These are phyloP conservation scores for Penicillium capsulatum DNA, from an alignment of 2,329 filamentous ascomycete species.

Conservation along the genomic window DNA sequence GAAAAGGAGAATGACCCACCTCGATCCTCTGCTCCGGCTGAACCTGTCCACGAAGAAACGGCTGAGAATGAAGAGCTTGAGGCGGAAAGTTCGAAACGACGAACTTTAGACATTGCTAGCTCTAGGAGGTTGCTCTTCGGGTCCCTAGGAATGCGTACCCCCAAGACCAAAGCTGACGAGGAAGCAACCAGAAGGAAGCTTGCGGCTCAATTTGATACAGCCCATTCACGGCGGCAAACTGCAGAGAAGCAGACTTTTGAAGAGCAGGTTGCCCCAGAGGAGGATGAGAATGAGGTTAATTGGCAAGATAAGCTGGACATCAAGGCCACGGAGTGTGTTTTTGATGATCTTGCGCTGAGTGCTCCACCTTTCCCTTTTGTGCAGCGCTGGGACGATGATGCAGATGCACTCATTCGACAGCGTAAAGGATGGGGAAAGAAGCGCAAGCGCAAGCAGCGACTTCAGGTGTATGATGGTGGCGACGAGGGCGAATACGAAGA, in stretches of 20 bases:
- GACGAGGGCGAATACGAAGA: slow-evolving; percentile 43
- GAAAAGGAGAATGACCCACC: slow-evolving; percentile 32
- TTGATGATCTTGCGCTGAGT: slow-evolving; percentile 63
- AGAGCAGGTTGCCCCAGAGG: background rate
- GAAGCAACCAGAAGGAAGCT: slow-evolving; percentile 58
- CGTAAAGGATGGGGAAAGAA: slow-evolving; percentile 36
- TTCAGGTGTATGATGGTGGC: slow-evolving; percentile 44
- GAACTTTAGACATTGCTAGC: slow-evolving; percentile 56
- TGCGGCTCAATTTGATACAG: slow-evolving; percentile 50
- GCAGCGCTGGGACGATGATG: slow-evolving; percentile 81
- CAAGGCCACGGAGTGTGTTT: slow-evolving; percentile 76
- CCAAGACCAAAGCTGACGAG: slow-evolving; percentile 65
- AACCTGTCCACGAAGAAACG: slow-evolving; percentile 10
- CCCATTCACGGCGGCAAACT: slow-evolving; percentile 24
- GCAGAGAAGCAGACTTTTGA: slow-evolving; percentile 19
- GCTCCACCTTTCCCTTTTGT: slow-evolving; percentile 85
- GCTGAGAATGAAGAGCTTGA: slow-evolving; percentile 10
- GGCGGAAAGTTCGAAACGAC: slow-evolving; percentile 29
- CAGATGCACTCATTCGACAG: slow-evolving; percentile 48
- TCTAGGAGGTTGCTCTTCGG: slow-evolving; percentile 67
- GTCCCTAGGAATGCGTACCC: slow-evolving; percentile 64
- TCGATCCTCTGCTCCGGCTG: slow-evolving; percentile 8
- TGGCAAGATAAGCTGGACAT: slow-evolving; percentile 74
- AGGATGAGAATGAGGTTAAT: slow-evolving; percentile 47
- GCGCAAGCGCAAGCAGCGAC: slow-evolving; percentile 50